Conservation (phyloP, 805 yeast species). For the Barnettozyma vustinii region DNA sequence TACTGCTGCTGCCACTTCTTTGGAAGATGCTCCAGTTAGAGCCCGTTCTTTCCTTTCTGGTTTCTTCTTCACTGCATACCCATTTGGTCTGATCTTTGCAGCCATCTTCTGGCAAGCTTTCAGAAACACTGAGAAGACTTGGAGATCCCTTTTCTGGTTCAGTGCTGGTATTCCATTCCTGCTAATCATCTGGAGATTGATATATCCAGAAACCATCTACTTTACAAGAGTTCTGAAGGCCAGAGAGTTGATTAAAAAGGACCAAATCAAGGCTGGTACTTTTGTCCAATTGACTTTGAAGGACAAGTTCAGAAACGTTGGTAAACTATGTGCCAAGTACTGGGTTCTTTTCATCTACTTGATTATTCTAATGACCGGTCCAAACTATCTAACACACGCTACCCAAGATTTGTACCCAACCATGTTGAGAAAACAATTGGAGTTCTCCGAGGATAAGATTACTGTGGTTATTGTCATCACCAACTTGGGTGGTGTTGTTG, state of each 20-base stretch:
- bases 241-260: constrained; percentile 21
- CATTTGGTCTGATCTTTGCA: constrained; percentile 61
- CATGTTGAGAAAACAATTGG: constrained; percentile 48
- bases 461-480: constrained; percentile 60
- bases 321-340: constrained; percentile 37
- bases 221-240: constrained; percentile 33
- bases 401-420: constrained; percentile 74
- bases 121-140: constrained; percentile 42
- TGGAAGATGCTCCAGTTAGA: constrained; percentile 58
- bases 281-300: constrained; percentile 23
- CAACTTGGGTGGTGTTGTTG: constrained; percentile 61
- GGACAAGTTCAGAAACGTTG: constrained; percentile 24
- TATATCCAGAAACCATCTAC: constrained; percentile 55
- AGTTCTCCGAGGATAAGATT: constrained; percentile 38
- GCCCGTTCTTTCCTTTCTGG: constrained; percentile 65
- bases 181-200: constrained; percentile 50
- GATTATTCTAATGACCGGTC: constrained; percentile 59
- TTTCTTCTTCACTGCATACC: constrained; percentile 51
- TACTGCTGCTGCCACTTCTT: constrained; percentile 38
- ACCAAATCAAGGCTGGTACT: constrained; percentile 26
- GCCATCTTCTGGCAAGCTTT: constrained; percentile 62
- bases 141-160: constrained; percentile 75
- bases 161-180: constrained; percentile 58
- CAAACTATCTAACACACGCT: constrained; percentile 69
- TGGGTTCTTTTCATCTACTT: constrained; percentile 59